phyloP scores from a whole-genome alignment of 2,329 filamentous ascomycete species.

The Ceratocystiopsis minuta region DNA sequence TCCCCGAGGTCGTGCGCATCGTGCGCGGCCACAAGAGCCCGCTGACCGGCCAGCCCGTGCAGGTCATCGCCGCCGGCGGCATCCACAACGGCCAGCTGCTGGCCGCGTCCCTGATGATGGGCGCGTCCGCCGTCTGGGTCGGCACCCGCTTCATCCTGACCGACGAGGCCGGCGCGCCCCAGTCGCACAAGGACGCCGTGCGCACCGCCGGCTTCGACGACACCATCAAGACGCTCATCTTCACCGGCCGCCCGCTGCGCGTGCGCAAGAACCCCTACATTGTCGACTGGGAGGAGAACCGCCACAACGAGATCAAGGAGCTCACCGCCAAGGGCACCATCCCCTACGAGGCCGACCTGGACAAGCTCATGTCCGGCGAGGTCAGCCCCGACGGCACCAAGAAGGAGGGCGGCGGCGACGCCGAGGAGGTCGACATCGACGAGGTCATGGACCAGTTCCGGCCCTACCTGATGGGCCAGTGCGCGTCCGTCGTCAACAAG shows the following conservation, averaged over 20 bases:
- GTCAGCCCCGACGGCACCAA: conserved; percentile 39
- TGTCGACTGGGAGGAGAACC: conserved; percentile 87
- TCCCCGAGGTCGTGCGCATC: conserved; percentile 75
- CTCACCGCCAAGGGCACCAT: conserved; percentile 78
- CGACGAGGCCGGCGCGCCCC: conserved; percentile 85
- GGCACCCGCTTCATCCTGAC: conserved; percentile 89
- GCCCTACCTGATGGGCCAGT: conserved; percentile 93
- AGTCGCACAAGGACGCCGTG: conserved; percentile 89
- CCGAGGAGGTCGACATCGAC: conserved; percentile 50
- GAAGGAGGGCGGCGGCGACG: conserved; percentile 47
- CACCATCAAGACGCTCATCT: conserved; percentile 93
- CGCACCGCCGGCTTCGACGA: conserved; percentile 84
- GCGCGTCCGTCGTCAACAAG: conserved; percentile 82
- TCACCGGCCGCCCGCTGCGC: conserved; percentile 86
- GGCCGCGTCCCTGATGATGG: conserved; percentile 81
- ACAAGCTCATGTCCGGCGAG: conserved; percentile 52
- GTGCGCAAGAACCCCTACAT: conserved; percentile 93
- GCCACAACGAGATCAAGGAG: conserved; percentile 76
- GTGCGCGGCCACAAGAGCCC: conserved; percentile 68
- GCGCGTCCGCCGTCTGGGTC: conserved; percentile 85
- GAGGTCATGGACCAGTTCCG: conserved; percentile 82
- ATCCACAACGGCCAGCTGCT: conserved; percentile 84
- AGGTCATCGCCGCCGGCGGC: conserved; percentile 84
- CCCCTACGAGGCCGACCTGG: conserved; percentile 85
- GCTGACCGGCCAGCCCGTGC: conserved; percentile 70